Percentiles rank a stretch among this genome's conserved stretches.
phyloP scores from a whole-genome alignment of 2,329 filamentous ascomycete species.

The Diaporthe nobilis region DNA sequence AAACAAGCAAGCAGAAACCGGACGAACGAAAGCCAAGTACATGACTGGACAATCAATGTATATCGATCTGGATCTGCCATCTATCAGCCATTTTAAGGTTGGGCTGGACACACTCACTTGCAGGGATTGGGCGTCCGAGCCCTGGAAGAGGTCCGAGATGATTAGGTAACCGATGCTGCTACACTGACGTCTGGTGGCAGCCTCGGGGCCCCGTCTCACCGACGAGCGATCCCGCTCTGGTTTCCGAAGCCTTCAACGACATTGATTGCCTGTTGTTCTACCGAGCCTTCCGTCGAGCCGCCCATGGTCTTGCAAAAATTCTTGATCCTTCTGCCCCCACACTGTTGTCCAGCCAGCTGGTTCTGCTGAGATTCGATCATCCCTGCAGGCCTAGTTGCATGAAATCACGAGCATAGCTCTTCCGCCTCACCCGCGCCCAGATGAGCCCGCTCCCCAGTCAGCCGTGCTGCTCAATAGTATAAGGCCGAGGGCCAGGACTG shows the following conservation, averaged over 20 bases:
- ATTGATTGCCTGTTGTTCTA: constrained; percentile 12
- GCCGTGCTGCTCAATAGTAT: constrained; percentile 19
- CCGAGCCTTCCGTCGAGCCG: constrained; percentile 34
- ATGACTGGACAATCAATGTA: neutral
- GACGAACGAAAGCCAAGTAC: neutral
- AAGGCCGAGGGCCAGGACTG: constrained; percentile 22
- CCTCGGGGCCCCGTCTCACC: constrained; percentile 18
- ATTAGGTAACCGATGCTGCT: constrained; percentile 28
- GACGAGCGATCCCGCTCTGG: neutral
- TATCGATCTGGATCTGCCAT: neutral
- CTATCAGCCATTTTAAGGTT: neutral
- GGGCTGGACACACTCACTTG: neutral
- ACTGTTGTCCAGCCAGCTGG: constrained; percentile 21
- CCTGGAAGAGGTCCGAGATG: neutral
- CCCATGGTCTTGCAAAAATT: neutral
- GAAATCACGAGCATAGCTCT: constrained; percentile 16
- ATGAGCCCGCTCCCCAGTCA: constrained; percentile 1
- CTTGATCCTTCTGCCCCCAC: constrained; percentile 9
- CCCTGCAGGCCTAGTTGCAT: constrained; percentile 29
- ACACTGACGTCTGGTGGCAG: constrained; percentile 23
- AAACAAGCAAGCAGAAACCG: neutral
- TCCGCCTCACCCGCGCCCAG: constrained; percentile 16
- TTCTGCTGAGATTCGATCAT: constrained; percentile 16
- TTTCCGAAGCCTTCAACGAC: neutral
- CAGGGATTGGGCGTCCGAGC: neutral